These are phyloP conservation scores for Begonia masoniana DNA, from an alignment of 306 rosid genomes.

Conservation along the genomic window DNA sequence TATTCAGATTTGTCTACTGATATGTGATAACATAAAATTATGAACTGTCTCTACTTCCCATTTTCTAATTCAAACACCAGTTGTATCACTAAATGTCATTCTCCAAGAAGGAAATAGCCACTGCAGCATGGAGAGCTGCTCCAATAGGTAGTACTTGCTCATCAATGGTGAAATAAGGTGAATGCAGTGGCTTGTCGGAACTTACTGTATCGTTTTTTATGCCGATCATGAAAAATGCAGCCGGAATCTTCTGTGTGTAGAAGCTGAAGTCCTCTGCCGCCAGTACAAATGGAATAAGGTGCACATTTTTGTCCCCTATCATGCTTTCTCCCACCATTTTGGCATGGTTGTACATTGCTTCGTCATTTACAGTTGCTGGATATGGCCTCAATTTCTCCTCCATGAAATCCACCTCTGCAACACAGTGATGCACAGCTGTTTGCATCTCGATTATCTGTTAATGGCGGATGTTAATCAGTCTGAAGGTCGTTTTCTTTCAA, in stretches of 20 bases:
- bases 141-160: slow-evolving; percentile 40
- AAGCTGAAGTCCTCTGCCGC: slow-evolving; percentile 47
- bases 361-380: slow-evolving; percentile 29
- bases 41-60: too few species aligned
- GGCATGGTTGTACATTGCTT: slow-evolving; percentile 22
- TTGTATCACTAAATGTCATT: neutral
- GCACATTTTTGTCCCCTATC: slow-evolving; percentile 28
- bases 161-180: slow-evolving; percentile 27
- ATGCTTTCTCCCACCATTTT: slow-evolving; percentile 35
- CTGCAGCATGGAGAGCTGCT: slow-evolving; percentile 39
- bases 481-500: neutral
- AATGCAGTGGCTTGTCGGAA: slow-evolving; percentile 19
- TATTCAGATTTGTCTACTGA: too few species aligned
- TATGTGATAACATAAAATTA: too few species aligned
- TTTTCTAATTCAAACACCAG: too few species aligned
- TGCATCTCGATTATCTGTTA: slow-evolving; percentile 26
- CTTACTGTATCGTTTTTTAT: slow-evolving; percentile 19
- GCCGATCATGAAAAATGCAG: slow-evolving; percentile 28
- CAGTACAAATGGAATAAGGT: slow-evolving; percentile 15
- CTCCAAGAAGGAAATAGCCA: slow-evolving; percentile 34
- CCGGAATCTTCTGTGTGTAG: slow-evolving; percentile 24
- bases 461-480: neutral
- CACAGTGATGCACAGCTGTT: slow-evolving; percentile 28
- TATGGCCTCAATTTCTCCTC: slow-evolving; percentile 18
- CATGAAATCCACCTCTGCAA: slow-evolving; percentile 32